Conservation (phyloP, 176 grass and related monocot species). For the Otatea glauca region DNA sequence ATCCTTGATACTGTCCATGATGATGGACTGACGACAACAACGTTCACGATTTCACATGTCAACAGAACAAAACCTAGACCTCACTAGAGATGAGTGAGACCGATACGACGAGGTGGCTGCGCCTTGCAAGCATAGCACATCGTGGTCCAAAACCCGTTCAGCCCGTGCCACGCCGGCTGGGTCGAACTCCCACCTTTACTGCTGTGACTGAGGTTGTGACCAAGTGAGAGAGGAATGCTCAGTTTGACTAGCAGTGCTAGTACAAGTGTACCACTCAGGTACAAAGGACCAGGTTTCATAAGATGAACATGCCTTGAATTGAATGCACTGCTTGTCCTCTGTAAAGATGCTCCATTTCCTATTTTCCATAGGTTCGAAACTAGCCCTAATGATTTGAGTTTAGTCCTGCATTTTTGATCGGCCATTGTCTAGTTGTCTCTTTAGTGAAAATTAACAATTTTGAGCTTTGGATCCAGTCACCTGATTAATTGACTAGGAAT, state of each 20-base stretch:
- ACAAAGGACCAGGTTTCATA: slow-evolving; percentile 11
- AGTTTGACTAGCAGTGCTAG: background rate
- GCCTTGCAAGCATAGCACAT: no score
- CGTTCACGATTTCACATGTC: no score
- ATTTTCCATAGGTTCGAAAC: background rate
- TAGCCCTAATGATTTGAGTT: background rate
- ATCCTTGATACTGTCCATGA: no score
- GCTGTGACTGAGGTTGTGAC: no score
- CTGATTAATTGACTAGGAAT: slow-evolving; percentile 19
- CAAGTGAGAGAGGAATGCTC: background rate
- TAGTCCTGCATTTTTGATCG: background rate
- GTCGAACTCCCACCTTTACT: no score
- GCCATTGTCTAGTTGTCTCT: slow-evolving; percentile 26
- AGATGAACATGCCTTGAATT: background rate
- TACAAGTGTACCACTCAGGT: background rate
- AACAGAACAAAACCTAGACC: no score
- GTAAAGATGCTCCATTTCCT: background rate
- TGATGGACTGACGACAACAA: no score
- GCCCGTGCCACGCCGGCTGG: no score
- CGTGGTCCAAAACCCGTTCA: no score
- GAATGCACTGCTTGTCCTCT: background rate
- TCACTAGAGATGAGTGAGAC: no score
- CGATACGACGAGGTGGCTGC: no score
- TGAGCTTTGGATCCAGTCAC: background rate
- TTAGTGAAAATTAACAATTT: background rate